These are phyloP conservation scores for Gryganskiella cystojenkinii DNA, from an alignment of 192 early-diverging fungal species.

Conservation along the genomic window DNA sequence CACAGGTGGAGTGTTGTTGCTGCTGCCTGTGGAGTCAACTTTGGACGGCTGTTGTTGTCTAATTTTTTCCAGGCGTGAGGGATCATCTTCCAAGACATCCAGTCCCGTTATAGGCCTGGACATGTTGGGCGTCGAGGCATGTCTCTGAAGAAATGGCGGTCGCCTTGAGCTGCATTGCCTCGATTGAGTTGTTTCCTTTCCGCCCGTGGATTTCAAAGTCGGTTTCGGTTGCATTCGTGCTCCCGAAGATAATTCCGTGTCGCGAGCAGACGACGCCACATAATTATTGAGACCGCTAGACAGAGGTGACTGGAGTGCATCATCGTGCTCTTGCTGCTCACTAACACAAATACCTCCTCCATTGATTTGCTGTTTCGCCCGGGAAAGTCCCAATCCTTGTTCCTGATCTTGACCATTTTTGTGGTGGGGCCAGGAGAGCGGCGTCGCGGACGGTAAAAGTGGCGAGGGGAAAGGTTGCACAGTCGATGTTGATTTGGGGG, in stretches of 20 bases:
- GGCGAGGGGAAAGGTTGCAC: constrained; percentile 2
- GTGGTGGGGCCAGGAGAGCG: constrained; percentile 23
- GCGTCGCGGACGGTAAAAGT: constrained; percentile 24
- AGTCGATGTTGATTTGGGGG: not conserved
- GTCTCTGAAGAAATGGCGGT: constrained; percentile 21
- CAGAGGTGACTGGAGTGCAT: not conserved
- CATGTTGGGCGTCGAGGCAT: constrained; percentile 34
- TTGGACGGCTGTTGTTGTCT: not conserved
- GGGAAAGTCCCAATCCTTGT: constrained; percentile 2
- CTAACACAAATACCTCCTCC: no score
- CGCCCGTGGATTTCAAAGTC: not conserved
- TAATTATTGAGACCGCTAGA: no score
- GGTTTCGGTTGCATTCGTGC: not conserved
- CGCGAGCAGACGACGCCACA: not conserved
- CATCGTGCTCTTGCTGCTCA: not conserved
- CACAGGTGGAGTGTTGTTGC: not conserved
- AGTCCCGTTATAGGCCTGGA: constrained; percentile 30
- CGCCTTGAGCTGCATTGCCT: constrained; percentile 8
- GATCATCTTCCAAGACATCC: constrained; percentile 36
- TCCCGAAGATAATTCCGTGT: constrained; percentile 12
- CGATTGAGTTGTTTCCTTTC: no score
- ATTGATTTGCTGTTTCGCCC: not conserved
- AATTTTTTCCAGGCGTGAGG: not conserved
- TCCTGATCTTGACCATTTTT: no score
- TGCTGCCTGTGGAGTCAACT: not conserved